Percentiles rank a stretch among this genome's conserved stretches.
Conservation (phyloP, 257 asterid genomes). For the Solanum tarapatanum region DNA sequence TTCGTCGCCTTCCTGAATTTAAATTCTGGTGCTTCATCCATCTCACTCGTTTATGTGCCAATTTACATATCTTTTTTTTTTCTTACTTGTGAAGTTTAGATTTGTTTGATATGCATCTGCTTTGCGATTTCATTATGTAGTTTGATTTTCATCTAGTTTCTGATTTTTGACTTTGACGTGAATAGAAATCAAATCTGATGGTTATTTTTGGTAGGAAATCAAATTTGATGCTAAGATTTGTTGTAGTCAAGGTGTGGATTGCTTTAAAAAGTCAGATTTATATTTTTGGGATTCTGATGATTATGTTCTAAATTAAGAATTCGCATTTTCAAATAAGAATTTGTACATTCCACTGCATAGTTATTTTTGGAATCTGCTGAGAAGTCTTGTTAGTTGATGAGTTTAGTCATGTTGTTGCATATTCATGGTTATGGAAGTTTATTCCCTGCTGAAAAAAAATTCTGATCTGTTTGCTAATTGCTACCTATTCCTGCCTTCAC, state of each 20-base stretch:
- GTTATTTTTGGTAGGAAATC: neutral
- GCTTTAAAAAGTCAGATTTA: neutral
- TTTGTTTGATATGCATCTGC: neutral
- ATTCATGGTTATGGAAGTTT: neutral
- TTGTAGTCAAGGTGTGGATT: neutral
- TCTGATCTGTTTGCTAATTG: neutral
- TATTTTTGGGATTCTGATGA: neutral
- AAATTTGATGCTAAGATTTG: neutral
- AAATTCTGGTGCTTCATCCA: conserved; percentile 59
- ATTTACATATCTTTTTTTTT: neutral
- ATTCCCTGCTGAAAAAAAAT: neutral
- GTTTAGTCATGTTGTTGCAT: neutral
- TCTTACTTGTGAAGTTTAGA: neutral
- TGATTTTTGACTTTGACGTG: neutral
- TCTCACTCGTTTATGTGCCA: neutral
- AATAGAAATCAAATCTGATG: neutral
- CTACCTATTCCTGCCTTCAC: neutral
- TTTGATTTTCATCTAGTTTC: neutral
- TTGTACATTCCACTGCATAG: neutral
- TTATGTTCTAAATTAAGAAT: neutral
- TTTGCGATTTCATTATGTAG: neutral
- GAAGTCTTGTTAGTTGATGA: neutral
- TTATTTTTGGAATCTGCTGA: neutral
- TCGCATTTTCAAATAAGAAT: neutral
- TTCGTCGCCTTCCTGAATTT: conserved; percentile 95